Evolutionary conservation across 257 asterid genomes (phyloP).

Genomic region (Henckelia pumila): DNA sequence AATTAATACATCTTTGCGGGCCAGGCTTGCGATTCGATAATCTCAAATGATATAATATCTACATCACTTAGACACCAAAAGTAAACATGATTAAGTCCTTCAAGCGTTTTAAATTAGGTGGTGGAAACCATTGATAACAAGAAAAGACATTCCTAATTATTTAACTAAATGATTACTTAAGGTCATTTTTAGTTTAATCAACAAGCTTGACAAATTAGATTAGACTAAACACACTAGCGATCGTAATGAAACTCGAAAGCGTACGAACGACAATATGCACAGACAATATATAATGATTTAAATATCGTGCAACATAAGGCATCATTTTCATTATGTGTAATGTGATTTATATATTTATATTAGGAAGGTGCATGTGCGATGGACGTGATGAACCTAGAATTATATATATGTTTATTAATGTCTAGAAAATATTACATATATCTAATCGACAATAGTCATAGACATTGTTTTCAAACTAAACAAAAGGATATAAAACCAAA

Average conservation of each 20-base stretch:
- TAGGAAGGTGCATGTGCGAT: too few relatives aligned
- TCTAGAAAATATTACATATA: too few relatives aligned
- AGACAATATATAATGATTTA: too few relatives aligned
- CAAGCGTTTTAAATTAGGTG: neutral
- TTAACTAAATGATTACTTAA: neutral
- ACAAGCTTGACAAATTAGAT: neutral
- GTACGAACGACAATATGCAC: neutral
- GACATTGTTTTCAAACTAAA: too few relatives aligned
- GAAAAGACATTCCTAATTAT: neutral
- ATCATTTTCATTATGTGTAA: neutral
- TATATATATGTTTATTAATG: too few relatives aligned
- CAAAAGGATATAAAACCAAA: too few relatives aligned
- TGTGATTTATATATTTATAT: too few relatives aligned
- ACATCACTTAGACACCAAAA: neutral
- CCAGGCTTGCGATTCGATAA: neutral
- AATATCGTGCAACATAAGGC: neutral
- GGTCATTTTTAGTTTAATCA: neutral
- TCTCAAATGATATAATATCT: neutral
- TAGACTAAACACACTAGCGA: too few relatives aligned
- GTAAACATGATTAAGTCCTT: neutral
- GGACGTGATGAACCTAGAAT: too few relatives aligned
- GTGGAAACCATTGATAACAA: neutral
- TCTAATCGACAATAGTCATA: too few relatives aligned
- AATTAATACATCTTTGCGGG: neutral
- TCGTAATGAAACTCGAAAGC: neutral